These are phyloP conservation scores for Leccinum griseonigrum DNA, from an alignment of 1,284 basidiomycete species.

Conservation along the genomic window DNA sequence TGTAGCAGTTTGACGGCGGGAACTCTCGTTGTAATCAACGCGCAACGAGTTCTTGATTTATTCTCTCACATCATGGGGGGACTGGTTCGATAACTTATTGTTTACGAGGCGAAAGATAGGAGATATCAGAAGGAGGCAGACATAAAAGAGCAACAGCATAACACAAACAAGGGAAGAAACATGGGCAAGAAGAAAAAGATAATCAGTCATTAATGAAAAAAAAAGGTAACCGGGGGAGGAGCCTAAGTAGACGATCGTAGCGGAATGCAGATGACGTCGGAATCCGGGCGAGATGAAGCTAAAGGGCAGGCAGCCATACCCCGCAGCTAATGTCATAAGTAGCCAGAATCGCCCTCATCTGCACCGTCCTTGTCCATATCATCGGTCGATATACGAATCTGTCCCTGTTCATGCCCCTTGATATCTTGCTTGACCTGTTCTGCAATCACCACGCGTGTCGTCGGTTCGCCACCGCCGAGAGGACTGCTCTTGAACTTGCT, in stretches of 20 bases:
- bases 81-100: too few relatives aligned
- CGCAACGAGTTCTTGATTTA: too few relatives aligned
- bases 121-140: too few relatives aligned
- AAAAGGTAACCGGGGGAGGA: background rate
- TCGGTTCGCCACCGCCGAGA: conserved; percentile 39
- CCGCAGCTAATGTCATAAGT: conserved; percentile 19
- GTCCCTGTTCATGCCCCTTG: conserved; percentile 19
- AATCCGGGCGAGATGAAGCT: background rate
- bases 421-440: conserved; percentile 38
- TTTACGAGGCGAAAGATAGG: too few relatives aligned
- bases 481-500: conserved; percentile 70
- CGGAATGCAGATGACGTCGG: too few relatives aligned
- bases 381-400: conserved; percentile 22
- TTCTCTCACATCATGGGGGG: too few relatives aligned
- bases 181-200: too few relatives aligned
- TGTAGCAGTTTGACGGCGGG: too few relatives aligned
- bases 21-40: too few relatives aligned
- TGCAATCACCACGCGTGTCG: conserved; percentile 40
- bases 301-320: background rate
- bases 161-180: too few relatives aligned
- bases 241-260: too few relatives aligned
- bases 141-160: too few relatives aligned
- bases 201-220: background rate
- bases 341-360: conserved; percentile 26
- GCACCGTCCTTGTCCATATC: conserved; percentile 18